These are phyloP conservation scores for Pouteria campechiana DNA, from an alignment of 179 eudicot species.

Conservation along the genomic window DNA sequence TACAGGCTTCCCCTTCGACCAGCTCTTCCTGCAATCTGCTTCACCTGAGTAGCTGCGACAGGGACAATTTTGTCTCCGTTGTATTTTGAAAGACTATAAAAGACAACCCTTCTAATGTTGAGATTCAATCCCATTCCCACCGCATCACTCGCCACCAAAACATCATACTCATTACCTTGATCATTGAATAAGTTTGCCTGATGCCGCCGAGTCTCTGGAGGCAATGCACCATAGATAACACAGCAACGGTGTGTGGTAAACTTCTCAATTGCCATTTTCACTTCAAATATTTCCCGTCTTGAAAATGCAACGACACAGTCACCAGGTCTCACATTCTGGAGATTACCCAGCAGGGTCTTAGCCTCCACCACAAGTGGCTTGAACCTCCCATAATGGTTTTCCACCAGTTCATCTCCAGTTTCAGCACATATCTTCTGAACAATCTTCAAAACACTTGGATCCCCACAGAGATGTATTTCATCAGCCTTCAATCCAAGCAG, in stretches of 20 bases:
- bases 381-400: conserved; percentile 64
- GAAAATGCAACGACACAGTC: conserved; percentile 92
- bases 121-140: conserved; percentile 94
- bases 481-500: conserved; percentile 79
- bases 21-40: conserved; percentile 89
- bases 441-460: conserved; percentile 70
- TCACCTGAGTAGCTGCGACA: conserved; percentile 81
- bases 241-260: conserved; percentile 76
- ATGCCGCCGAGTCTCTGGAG: conserved; percentile 84
- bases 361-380: conserved; percentile 87
- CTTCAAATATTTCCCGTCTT: conserved; percentile 88
- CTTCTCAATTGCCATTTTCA: conserved; percentile 70
- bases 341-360: conserved; percentile 68
- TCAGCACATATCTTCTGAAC: conserved; percentile 62
- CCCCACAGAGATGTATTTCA: conserved; percentile 87
- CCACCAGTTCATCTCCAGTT: conserved; percentile 75
- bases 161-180: conserved; percentile 57
- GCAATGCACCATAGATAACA: conserved; percentile 86
- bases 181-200: conserved; percentile 76
- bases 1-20: conserved; percentile 83
- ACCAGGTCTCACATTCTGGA: conserved; percentile 63
- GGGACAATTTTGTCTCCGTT: conserved; percentile 71
- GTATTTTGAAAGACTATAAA: conserved; percentile 61
- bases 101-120: conserved; percentile 65
- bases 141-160: conserved; percentile 93